These are phyloP conservation scores for Fagopyrum tataricum DNA, from an alignment of 148 eudicot species.

Conservation along the genomic window DNA sequence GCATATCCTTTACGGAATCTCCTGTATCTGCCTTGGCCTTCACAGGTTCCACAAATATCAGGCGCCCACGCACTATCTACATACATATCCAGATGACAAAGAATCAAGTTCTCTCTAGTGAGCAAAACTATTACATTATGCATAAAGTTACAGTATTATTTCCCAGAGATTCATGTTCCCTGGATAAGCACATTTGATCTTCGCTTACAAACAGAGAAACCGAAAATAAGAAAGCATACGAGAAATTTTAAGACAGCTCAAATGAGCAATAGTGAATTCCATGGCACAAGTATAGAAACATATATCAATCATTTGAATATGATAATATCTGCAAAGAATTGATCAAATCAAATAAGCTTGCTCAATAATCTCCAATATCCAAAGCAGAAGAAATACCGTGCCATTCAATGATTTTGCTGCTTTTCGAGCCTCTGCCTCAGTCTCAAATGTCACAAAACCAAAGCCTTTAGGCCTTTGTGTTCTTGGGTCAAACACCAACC, in stretches of 20 bases:
- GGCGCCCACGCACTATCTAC: slow-evolving; percentile 48
- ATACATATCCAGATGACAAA: not conserved
- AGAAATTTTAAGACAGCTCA: not conserved
- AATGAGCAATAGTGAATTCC: not conserved
- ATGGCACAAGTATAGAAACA: not conserved
- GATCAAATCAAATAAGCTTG: not conserved
- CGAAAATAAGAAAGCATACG: not conserved
- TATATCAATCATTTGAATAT: not conserved
- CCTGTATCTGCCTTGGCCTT: slow-evolving; percentile 16
- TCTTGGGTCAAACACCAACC: slow-evolving; percentile 39
- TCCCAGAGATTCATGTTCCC: not conserved
- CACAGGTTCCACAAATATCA: slow-evolving; percentile 57
- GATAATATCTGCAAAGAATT: not conserved
- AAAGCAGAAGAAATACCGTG: slow-evolving; percentile 39
- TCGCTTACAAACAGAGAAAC: not conserved
- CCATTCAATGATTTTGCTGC: slow-evolving; percentile 66
- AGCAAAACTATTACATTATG: no score
- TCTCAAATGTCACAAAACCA: slow-evolving; percentile 67
- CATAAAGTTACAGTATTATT: no score
- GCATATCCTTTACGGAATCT: not conserved
- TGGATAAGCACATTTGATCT: not conserved
- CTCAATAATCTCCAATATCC: no score
- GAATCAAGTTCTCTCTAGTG: no score
- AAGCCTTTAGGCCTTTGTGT: slow-evolving; percentile 72
- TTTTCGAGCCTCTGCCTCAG: slow-evolving; percentile 51